These are phyloP conservation scores for Viola pubescens DNA, from an alignment of 441 rosid species.

Conservation along the genomic window DNA sequence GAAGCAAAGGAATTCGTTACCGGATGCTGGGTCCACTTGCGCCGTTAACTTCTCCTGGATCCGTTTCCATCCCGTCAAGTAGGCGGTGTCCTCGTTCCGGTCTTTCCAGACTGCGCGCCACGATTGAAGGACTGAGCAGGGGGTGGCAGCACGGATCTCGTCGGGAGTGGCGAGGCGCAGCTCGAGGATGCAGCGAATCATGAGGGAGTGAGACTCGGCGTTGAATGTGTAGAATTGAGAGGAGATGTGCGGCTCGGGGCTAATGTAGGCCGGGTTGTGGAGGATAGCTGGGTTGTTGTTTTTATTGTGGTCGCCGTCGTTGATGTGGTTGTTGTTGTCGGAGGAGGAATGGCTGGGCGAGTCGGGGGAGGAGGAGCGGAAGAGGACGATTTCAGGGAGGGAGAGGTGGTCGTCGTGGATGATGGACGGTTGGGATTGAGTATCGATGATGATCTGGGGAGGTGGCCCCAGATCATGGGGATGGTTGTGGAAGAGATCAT, in stretches of 20 bases:
- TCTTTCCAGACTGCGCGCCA: constrained; percentile 98
- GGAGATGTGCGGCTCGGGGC: constrained; percentile 80
- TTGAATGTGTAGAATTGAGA: constrained; percentile 98
- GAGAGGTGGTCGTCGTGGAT: constrained; percentile 40
- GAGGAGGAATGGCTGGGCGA: constrained; percentile 55
- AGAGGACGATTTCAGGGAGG: constrained; percentile 63
- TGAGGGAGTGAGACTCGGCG: constrained; percentile 80
- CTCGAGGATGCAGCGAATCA: constrained; percentile 87
- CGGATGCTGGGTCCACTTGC: constrained; percentile 53
- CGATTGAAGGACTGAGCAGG: constrained; percentile 64
- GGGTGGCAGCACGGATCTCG: constrained; percentile 91
- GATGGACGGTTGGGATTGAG: constrained; percentile 23
- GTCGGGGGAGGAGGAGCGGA: constrained; percentile 63
- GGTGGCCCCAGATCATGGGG: constrained; percentile 41
- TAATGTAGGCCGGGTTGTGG: constrained; percentile 29
- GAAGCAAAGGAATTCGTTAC: constrained; percentile 82
- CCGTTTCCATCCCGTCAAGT: constrained; percentile 93
- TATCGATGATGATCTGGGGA: constrained; percentile 11
- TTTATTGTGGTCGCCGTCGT: constrained; percentile 21
- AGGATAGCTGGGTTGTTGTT: constrained; percentile 9
- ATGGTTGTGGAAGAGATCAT: constrained; percentile 49
- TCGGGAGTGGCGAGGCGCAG: constrained; percentile 68
- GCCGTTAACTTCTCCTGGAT: constrained; percentile 90
- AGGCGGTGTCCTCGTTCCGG: constrained; percentile 94
- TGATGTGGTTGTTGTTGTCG: constrained; percentile 46